Conservation (phyloP, 352 stramenopile genomes). For the Pythium aristosporum region DNA sequence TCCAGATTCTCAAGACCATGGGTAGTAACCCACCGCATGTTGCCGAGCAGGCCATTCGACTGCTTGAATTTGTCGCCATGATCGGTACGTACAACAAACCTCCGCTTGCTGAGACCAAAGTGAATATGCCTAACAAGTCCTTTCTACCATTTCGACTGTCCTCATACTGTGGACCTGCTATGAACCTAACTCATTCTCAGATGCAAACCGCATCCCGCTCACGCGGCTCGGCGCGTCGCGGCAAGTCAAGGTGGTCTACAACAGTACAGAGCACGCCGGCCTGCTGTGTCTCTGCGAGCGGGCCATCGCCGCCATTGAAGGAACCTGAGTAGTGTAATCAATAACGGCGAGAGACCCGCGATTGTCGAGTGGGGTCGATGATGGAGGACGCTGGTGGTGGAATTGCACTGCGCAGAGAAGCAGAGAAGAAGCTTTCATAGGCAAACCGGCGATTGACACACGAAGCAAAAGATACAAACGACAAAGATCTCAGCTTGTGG, state of each 20-base stretch:
- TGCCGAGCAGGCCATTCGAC: constrained; percentile 48
- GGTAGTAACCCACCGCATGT: constrained; percentile 18
- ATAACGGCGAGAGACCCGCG: too few relatives aligned
- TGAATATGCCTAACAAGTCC: background rate
- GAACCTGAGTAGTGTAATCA: constrained; percentile 31
- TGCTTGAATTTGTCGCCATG: constrained; percentile 50
- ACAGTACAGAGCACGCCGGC: constrained; percentile 37
- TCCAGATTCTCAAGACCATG: constrained; percentile 38
- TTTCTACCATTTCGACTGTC: too few relatives aligned
- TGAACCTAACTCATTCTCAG: constrained; percentile 21
- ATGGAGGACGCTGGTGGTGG: too few relatives aligned
- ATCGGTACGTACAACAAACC: constrained; percentile 42
- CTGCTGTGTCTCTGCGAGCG: constrained; percentile 57
- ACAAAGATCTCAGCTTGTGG: too few relatives aligned
- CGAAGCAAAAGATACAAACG: background rate
- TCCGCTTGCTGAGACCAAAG: too few relatives aligned
- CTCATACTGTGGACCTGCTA: background rate
- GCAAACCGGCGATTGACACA: background rate
- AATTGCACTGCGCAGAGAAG: background rate
- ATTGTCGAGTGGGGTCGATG: background rate
- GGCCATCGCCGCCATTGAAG: constrained; percentile 56
- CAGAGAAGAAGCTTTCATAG: background rate
- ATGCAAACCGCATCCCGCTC: constrained; percentile 49
- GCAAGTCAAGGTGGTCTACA: constrained; percentile 60
- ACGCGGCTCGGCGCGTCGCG: constrained; percentile 54